A percentile compares a stretch with the other conserved stretches of the same genome.
Evolutionary conservation across 1,139 yeast species (phyloP).

Genomic region (Yamadazyma dendronema): DNA sequence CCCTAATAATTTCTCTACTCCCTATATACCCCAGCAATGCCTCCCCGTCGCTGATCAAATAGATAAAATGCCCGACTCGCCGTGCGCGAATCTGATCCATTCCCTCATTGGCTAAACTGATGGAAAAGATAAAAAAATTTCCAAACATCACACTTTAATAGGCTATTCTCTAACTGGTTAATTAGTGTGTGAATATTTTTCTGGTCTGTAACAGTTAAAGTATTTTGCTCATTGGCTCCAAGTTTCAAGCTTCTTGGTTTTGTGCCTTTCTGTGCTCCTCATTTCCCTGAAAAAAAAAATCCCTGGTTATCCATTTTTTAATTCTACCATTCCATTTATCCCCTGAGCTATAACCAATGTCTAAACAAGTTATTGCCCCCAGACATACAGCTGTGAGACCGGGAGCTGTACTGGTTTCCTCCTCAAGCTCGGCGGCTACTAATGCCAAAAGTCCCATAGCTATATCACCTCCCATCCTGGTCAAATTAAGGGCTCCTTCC

Average conservation of each 20-base stretch:
- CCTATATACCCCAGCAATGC: not conserved
- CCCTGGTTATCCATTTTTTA: too few species aligned
- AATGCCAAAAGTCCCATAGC: constrained; percentile 14
- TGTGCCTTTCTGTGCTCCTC: not conserved
- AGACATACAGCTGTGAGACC: constrained; percentile 26
- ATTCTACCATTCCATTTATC: not conserved
- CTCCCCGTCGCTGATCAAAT: constrained; percentile 1
- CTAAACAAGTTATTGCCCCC: constrained; percentile 34
- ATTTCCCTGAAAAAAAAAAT: too few species aligned
- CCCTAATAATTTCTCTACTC: too few species aligned
- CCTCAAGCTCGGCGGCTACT: not conserved
- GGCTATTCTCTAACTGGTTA: not conserved
- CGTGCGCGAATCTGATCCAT: constrained; percentile 1
- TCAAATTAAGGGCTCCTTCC: constrained; percentile 6
- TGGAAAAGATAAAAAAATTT: constrained; percentile 15
- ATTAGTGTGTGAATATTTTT: not conserved
- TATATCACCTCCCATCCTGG: constrained; percentile 15
- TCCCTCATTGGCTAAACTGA: constrained; percentile 17
- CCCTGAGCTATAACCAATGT: constrained; percentile 1
- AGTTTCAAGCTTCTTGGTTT: not conserved
- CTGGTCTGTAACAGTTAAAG: not conserved
- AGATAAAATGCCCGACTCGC: constrained; percentile 3
- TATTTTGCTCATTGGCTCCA: not conserved
- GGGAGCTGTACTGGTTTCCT: not conserved
- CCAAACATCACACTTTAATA: not conserved